These are phyloP conservation scores for Micromonas pusilla DNA, from an alignment of 139 green algal genomes.

Conservation along the genomic window DNA sequence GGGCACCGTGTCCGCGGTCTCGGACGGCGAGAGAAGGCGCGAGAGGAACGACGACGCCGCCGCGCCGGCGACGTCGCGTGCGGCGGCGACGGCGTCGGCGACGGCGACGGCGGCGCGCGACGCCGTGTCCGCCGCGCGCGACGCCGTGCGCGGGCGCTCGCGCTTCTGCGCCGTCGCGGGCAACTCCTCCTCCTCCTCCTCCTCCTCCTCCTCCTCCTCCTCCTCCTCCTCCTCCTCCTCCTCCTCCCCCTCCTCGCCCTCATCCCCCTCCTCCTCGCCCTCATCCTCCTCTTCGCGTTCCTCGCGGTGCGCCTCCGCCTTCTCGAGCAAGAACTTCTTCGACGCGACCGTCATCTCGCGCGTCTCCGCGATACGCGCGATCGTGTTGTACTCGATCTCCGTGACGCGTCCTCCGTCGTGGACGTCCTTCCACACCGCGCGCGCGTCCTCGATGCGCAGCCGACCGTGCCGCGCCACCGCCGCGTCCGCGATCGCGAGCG, in stretches of 20 bases:
- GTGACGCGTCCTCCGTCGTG: too few species aligned
- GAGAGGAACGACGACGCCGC: too few species aligned
- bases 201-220: neutral
- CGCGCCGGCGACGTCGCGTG: neutral
- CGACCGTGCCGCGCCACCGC: too few species aligned
- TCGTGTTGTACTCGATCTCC: too few species aligned
- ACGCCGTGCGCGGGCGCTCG: too few species aligned
- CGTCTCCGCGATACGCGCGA: too few species aligned
- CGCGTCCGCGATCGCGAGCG: too few species aligned
- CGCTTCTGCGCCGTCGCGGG: neutral
- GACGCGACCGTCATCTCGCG: neutral
- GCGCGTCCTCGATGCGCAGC: too few species aligned
- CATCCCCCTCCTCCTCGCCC: neutral
- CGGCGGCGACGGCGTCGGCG: neutral
- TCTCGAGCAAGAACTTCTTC: neutral
- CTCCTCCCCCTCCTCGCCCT: neutral
- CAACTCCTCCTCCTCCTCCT: neutral
- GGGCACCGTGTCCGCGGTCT: too few species aligned
- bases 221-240: neutral
- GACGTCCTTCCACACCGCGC: too few species aligned
- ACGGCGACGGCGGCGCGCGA: neutral
- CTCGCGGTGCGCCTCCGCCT: neutral
- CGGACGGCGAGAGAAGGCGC: too few species aligned
- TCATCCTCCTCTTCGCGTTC: neutral
- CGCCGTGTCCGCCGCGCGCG: too few species aligned